Evolutionary conservation across 1,284 basidiomycete species (phyloP).

Genomic region (Cystobasidium sp.): DNA sequence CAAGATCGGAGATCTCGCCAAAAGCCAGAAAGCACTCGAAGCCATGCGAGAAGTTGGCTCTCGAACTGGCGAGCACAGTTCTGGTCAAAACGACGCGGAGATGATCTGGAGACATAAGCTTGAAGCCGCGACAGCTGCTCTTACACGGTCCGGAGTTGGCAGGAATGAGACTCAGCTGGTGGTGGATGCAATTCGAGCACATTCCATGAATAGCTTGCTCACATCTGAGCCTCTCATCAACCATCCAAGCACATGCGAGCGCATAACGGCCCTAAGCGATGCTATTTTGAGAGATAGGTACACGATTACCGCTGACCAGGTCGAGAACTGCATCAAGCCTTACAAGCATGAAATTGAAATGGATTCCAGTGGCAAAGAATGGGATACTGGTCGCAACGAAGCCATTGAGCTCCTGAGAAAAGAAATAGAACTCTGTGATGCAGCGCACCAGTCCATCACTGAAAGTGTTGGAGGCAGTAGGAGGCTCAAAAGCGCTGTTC

Average conservation of each 20-base stretch:
- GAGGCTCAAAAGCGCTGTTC: constrained; percentile 75
- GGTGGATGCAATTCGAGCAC: constrained; percentile 83
- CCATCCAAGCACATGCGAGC: constrained; percentile 84
- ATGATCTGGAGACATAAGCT: constrained; percentile 95
- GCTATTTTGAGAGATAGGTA: constrained; percentile 89
- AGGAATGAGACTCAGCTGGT: constrained; percentile 92
- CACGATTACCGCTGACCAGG: constrained; percentile 91
- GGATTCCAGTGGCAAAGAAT: constrained; percentile 74
- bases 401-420: constrained; percentile 79
- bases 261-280: constrained; percentile 88
- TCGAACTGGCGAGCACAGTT: constrained; percentile 12
- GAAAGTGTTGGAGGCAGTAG: constrained; percentile 83
- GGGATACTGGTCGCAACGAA: constrained; percentile 79
- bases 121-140: constrained; percentile 83
- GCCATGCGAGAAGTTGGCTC: constrained; percentile 10
- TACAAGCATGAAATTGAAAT: constrained; percentile 97
- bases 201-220: constrained; percentile 82
- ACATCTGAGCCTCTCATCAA: constrained; percentile 86
- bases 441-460: constrained; percentile 80
- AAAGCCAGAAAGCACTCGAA: constrained; percentile 24
- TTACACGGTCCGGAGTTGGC: constrained; percentile 97
- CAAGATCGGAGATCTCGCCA: constrained; percentile 15
- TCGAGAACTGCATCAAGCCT: constrained; percentile 99
- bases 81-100: constrained; percentile 70
- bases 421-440: constrained; percentile 79